A percentile compares a stretch with the other conserved stretches of the same genome.
Evolutionary conservation across 2,329 filamentous ascomycete genomes (phyloP).

Genomic region (Didymosphaeria variabile): DNA sequence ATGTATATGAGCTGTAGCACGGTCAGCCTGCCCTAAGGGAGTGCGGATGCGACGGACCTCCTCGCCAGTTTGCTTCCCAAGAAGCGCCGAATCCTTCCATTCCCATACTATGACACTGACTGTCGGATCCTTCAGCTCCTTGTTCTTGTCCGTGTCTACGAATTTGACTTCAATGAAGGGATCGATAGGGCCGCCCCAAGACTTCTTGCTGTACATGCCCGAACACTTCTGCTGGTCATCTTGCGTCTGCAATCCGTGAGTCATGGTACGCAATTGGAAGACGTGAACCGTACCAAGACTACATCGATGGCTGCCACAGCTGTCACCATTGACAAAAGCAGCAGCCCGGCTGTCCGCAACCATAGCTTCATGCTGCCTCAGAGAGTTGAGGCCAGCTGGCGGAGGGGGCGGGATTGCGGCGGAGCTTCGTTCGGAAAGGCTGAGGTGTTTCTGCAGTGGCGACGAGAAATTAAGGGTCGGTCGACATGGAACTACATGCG

Average conservation of each 20-base stretch:
- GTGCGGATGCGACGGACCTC: slow-evolving; percentile 31
- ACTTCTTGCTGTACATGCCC: slow-evolving; percentile 92
- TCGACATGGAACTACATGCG: slow-evolving; percentile 10
- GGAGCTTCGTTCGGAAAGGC: slow-evolving; percentile 1
- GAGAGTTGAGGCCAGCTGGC: slow-evolving; percentile 43
- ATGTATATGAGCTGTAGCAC: slow-evolving; percentile 69
- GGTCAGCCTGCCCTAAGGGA: slow-evolving; percentile 29
- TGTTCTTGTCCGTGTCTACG: slow-evolving; percentile 62
- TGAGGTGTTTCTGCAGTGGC: slow-evolving; percentile 3
- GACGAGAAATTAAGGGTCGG: slow-evolving; percentile 6
- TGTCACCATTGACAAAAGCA: slow-evolving; percentile 44
- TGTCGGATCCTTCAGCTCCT: slow-evolving; percentile 73
- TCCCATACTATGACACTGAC: slow-evolving; percentile 92
- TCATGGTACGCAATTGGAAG: slow-evolving; percentile 4
- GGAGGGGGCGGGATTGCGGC: slow-evolving; percentile 25
- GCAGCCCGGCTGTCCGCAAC: slow-evolving; percentile 42
- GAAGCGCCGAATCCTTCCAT: slow-evolving; percentile 83
- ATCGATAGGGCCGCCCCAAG: slow-evolving; percentile 87
- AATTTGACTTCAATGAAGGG: slow-evolving; percentile 91
- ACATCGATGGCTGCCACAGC: slow-evolving; percentile 50
- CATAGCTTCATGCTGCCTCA: slow-evolving; percentile 45
- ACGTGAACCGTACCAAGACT: slow-evolving; percentile 35
- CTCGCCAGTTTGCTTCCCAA: slow-evolving; percentile 67
- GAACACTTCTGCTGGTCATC: slow-evolving; percentile 83
- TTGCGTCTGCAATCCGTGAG: slow-evolving; percentile 67